phyloP scores from a whole-genome alignment of 306 rosid genomes.

The Medicago ruthenica region DNA sequence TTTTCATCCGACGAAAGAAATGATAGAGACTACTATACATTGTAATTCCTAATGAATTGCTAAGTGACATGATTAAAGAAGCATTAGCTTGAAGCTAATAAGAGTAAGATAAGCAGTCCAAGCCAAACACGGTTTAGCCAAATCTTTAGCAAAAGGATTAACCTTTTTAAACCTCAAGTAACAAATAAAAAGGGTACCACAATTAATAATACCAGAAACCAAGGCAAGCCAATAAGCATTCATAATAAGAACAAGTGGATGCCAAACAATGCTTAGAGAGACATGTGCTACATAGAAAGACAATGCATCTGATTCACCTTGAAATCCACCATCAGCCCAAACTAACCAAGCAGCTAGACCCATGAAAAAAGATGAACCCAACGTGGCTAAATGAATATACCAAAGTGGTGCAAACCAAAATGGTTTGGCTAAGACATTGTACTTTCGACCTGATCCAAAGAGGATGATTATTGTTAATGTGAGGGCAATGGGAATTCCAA shows the following conservation, averaged over 20 bases:
- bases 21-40: too few species aligned
- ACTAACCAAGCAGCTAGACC: constrained; percentile 78
- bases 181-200: constrained; percentile 53
- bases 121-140: constrained; percentile 57
- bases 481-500: constrained; percentile 53
- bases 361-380: constrained; percentile 61
- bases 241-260: constrained; percentile 63
- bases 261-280: constrained; percentile 61
- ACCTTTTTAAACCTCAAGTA: constrained; percentile 52
- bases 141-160: constrained; percentile 63
- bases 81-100: constrained; percentile 45
- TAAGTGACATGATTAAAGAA: not conserved
- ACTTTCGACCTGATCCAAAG: constrained; percentile 56
- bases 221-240: constrained; percentile 46
- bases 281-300: constrained; percentile 58
- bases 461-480: constrained; percentile 46
- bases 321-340: constrained; percentile 84
- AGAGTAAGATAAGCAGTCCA: constrained; percentile 54
- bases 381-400: constrained; percentile 57
- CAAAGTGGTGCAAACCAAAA: constrained; percentile 72
- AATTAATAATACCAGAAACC: constrained; percentile 43
- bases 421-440: constrained; percentile 45
- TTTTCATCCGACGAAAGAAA: too few species aligned
- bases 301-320: constrained; percentile 48
- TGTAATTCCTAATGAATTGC: not conserved